Evolutionary conservation across 1,139 yeast species (phyloP).

Genomic region (Eremothecium sinecaudum): DNA sequence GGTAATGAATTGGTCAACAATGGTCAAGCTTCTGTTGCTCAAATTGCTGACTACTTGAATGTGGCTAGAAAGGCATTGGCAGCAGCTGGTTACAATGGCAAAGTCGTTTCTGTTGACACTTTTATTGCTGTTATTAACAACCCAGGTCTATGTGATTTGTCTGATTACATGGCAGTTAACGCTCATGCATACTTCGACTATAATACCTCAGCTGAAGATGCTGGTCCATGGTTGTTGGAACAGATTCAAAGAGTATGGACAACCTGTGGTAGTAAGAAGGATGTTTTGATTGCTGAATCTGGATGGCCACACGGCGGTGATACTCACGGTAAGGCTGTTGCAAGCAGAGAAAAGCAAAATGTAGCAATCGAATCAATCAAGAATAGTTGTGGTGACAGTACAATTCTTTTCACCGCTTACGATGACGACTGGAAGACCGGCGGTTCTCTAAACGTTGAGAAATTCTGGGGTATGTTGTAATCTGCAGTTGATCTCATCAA

Average conservation of each 20-base stretch:
- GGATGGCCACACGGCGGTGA: constrained; percentile 78
- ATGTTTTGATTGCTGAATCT: constrained; percentile 58
- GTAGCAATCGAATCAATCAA: constrained; percentile 51
- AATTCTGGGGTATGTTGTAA: constrained; percentile 56
- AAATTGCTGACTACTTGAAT: constrained; percentile 46
- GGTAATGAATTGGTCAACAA: constrained; percentile 76
- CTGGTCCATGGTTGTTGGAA: constrained; percentile 61
- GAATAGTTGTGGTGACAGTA: constrained; percentile 45
- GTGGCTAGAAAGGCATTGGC: constrained; percentile 53
- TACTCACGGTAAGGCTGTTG: constrained; percentile 57
- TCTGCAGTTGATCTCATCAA: background rate
- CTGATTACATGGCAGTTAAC: constrained; percentile 75
- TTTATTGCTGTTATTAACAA: constrained; percentile 63
- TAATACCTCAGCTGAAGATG: constrained; percentile 49
- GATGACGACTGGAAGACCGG: constrained; percentile 73
- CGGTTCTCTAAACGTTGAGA: constrained; percentile 58
- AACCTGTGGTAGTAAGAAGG: constrained; percentile 54
- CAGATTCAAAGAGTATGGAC: constrained; percentile 60
- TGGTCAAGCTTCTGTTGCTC: constrained; percentile 51
- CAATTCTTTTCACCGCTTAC: constrained; percentile 59
- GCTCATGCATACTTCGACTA: constrained; percentile 79
- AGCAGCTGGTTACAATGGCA: constrained; percentile 57
- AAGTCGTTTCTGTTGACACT: constrained; percentile 71
- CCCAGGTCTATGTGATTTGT: constrained; percentile 58
- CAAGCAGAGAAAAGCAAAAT: constrained; percentile 54